Evolutionary conservation across 2,329 filamentous ascomycete species (phyloP), one percentile per base, ranked within the genome.

Genomic region (Lachnellula cervina): DNA sequence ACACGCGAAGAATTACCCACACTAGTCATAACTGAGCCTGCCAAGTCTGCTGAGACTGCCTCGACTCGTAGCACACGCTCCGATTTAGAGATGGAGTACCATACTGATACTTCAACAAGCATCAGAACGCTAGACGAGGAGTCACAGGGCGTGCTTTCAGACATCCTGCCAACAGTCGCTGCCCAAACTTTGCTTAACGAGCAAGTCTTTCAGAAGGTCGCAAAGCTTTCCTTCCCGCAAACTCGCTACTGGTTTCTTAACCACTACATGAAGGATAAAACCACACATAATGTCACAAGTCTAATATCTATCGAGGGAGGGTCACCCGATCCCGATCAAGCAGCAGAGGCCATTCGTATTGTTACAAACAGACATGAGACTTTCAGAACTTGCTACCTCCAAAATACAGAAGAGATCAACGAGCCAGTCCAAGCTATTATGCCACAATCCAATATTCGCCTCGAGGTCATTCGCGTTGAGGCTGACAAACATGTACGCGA

Each of bases 211-310:
- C 8, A 7, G 16, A 37, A 37, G 25, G 42, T 47, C 32, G 54
- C 54, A n/a, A 38, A 47, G 19, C 34, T 59, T 23, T 60, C 61
- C 7, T 54, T 58, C 32, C 53, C 53, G 9, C 54, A 59, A 48
- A 38, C 52, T n/a, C 35, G 63, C 32, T 62, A 67, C 48, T 68
- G 66, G 66, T 67, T 68, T 58, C 55, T 62, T 14, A 53, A 56
- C 34, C 51, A 56, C 11, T 61, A 58, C 23, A 47, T 68, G 17
- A 58, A 65, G 42, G 64, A 68, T 52, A 50, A 63, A 21, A 66
- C 60, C 1, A 63, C 64, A 2, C 64, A 58, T 37, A 70, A 69
- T 50, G 38, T 63, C 9, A 57, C 60, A 13, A 52, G 61, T 28
- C 56, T 42, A 16, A 61, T 60, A 54, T 19, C 52, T 19, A 42